A percentile compares a stretch with the other conserved stretches of the same genome.
Evolutionary conservation across 2,329 filamentous ascomycete species (phyloP).

Genomic region (Aureobasidium sp.): DNA sequence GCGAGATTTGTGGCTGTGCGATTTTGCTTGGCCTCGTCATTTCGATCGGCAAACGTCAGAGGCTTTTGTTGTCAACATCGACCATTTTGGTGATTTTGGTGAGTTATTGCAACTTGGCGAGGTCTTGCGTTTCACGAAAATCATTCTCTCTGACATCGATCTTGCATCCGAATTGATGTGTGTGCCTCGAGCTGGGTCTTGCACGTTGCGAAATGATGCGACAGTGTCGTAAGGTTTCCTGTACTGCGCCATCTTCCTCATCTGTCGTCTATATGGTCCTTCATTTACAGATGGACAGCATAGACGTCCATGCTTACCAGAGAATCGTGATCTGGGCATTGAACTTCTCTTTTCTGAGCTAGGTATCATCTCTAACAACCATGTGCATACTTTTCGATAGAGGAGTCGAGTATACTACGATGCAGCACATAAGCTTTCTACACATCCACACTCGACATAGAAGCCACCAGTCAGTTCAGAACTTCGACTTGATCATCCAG

Average conservation of each 20-base stretch:
- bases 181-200: not conserved
- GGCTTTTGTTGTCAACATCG: constrained; percentile 1
- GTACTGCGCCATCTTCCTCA: not conserved
- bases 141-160: not conserved
- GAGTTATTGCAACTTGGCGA: not conserved
- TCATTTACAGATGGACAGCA: not conserved
- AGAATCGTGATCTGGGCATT: not conserved
- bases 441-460: not conserved
- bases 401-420: not conserved
- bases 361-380: not conserved
- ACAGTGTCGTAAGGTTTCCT: not conserved
- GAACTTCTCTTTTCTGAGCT: not conserved
- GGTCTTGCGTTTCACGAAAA: not conserved
- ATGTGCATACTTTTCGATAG: not conserved
- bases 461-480: not conserved
- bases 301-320: not conserved
- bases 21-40: not conserved
- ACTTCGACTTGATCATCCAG: not conserved
- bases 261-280: not conserved
- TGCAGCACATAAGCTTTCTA: not conserved
- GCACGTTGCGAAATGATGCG: not conserved
- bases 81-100: not conserved
- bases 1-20: not conserved
- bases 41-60: not conserved
- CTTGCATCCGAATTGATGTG: not conserved